phyloP scores from a whole-genome alignment of 2,329 filamentous ascomycete species.

The Fusarium redolens region DNA sequence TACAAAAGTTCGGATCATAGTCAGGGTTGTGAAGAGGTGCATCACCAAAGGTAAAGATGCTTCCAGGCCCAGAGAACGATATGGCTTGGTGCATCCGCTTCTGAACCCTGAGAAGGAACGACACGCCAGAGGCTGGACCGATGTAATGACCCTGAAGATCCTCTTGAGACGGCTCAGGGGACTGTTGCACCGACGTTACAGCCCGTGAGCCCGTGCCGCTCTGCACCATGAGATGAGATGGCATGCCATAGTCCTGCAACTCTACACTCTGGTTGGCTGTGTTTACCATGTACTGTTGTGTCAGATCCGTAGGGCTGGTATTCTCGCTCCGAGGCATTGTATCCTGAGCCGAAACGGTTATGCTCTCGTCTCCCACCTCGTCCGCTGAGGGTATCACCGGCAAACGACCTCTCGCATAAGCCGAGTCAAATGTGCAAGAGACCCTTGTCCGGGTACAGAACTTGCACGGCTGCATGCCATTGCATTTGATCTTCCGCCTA shows the following conservation, averaged over 20 bases:
- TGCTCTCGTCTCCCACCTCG: conserved; percentile 4
- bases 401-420: conserved; percentile 41
- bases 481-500: conserved; percentile 44
- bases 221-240: conserved; percentile 15
- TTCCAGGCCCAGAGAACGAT: conserved; percentile 44
- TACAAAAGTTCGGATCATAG: conserved; percentile 50
- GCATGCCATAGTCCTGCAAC: conserved; percentile 10
- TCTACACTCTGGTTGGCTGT: not conserved
- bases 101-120: conserved; percentile 47
- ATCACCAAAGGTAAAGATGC: conserved; percentile 62
- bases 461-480: conserved; percentile 42
- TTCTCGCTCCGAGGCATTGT: conserved; percentile 1
- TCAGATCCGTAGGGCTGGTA: conserved; percentile 3
- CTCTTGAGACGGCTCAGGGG: conserved; percentile 47
- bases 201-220: not conserved
- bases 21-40: conserved; percentile 55
- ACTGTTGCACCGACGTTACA: conserved; percentile 35
- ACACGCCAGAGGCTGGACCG: conserved; percentile 48
- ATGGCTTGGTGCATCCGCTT: conserved; percentile 46
- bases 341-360: conserved; percentile 8
- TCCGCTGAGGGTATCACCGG: conserved; percentile 36
- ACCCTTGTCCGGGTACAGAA: conserved; percentile 37
- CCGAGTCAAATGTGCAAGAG: conserved; percentile 41
- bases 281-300: conserved; percentile 10
- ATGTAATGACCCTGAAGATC: conserved; percentile 50